Conservation (phyloP, 129 eudicot genomes). For the Flaveria bidentis region DNA sequence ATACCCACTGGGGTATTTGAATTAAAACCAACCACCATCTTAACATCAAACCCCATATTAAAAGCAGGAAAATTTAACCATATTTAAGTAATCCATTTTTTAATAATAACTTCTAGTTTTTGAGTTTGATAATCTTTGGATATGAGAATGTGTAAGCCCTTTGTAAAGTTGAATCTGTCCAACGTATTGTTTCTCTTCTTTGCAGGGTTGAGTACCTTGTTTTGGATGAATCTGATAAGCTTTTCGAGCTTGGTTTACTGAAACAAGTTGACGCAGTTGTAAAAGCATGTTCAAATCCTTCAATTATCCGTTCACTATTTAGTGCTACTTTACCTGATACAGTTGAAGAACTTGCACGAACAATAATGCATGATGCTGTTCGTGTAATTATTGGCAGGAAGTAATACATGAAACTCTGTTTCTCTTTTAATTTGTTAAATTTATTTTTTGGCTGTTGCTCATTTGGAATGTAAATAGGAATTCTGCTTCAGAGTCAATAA, state of each 20-base stretch:
- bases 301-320: constrained; percentile 78
- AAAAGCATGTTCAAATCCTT: constrained; percentile 96
- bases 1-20: background rate
- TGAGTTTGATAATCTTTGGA: background rate
- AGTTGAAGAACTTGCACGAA: constrained; percentile 97
- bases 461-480: constrained; percentile 51
- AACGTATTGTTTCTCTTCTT: constrained; percentile 15
- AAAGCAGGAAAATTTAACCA: background rate
- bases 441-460: constrained; percentile 11
- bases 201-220: constrained; percentile 97
- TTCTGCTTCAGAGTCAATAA: constrained; percentile 78
- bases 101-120: constrained; percentile 6
- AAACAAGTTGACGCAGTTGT: constrained; percentile 86
- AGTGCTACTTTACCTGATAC: constrained; percentile 99
- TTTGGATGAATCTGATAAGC: constrained; percentile 94
- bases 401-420: constrained; percentile 33
- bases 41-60: background rate
- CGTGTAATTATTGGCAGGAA: constrained; percentile 88
- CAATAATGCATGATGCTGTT: constrained; percentile 98
- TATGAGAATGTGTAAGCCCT: background rate
- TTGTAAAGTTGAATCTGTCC: background rate
- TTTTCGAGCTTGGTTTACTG: constrained; percentile 87
- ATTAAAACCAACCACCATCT: background rate
- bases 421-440: background rate
- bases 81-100: background rate